These are phyloP conservation scores for Chernovozyma aurita DNA, from an alignment of 1,139 yeast genomes.

Conservation along the genomic window DNA sequence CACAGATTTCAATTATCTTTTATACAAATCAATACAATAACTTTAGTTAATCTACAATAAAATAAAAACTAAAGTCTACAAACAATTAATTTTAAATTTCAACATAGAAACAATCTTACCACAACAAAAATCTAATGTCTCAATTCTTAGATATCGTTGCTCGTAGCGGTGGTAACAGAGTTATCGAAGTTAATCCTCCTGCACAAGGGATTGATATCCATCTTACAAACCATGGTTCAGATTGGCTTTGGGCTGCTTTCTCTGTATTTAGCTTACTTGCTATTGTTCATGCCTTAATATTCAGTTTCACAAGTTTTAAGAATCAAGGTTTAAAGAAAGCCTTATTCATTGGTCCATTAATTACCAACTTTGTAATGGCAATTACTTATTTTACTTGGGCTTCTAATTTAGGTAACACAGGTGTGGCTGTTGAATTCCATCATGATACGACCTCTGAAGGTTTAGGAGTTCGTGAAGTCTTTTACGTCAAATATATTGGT, in stretches of 20 bases:
- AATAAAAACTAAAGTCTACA: no score
- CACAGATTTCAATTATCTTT: no score
- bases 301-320: constrained; percentile 33
- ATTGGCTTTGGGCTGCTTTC: constrained; percentile 71
- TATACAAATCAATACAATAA: no score
- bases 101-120: no score
- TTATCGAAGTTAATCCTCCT: constrained; percentile 44
- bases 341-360: constrained; percentile 43
- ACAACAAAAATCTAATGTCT: no score
- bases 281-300: constrained; percentile 35
- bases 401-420: constrained; percentile 63
- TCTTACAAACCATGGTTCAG: constrained; percentile 56
- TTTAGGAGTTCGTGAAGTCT: constrained; percentile 54
- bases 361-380: constrained; percentile 44
- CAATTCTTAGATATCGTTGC: no score
- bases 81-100: no score
- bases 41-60: no score
- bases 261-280: constrained; percentile 42
- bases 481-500: constrained; percentile 61
- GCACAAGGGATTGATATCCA: constrained; percentile 42
- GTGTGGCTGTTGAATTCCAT: constrained; percentile 49
- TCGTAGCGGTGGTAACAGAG: constrained; percentile 43
- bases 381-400: constrained; percentile 61
- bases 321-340: constrained; percentile 33
- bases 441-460: constrained; percentile 39